phyloP scores from a whole-genome alignment of 2,329 filamentous ascomycete species.

The Fusarium coffeatum region DNA sequence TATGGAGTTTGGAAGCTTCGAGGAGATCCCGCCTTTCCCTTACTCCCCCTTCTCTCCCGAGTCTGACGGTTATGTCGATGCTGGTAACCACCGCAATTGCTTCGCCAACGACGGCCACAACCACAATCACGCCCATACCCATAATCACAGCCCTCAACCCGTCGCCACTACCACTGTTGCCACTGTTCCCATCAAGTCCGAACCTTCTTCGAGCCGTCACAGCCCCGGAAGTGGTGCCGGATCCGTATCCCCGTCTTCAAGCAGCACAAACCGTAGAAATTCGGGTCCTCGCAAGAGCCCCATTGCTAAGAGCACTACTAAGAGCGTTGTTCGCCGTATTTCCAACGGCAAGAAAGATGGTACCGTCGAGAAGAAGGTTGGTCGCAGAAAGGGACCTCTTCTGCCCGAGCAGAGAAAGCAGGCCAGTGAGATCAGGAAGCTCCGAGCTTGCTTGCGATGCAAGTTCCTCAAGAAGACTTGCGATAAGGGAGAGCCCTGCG shows the following conservation, averaged over 20 bases:
- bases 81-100: conserved; percentile 69
- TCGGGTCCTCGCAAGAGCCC: conserved; percentile 80
- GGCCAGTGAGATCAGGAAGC: conserved; percentile 94
- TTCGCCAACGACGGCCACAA: conserved; percentile 66
- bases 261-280: conserved; percentile 71
- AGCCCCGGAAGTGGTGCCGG: conserved; percentile 71
- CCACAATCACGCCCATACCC: conserved; percentile 52
- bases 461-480: conserved; percentile 99
- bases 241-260: conserved; percentile 70
- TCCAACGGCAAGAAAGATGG: conserved; percentile 83
- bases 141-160: conserved; percentile 56
- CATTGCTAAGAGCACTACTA: conserved; percentile 77
- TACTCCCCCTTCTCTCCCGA: conserved; percentile 85
- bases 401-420: conserved; percentile 95
- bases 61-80: conserved; percentile 79
- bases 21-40: conserved; percentile 77
- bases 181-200: conserved; percentile 75
- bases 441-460: conserved; percentile 92
- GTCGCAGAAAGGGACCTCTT: conserved; percentile 87
- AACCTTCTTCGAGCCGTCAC: conserved; percentile 64
- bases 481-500: conserved; percentile 96
- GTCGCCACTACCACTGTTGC: conserved; percentile 75
- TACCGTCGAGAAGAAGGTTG: conserved; percentile 88
- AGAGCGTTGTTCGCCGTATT: conserved; percentile 84
- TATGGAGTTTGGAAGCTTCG: conserved; percentile 80